A percentile compares a stretch with the other conserved stretches of the same genome.
phyloP scores from a whole-genome alignment of 331 rosid genomes.

The Dryas integrifolia region DNA sequence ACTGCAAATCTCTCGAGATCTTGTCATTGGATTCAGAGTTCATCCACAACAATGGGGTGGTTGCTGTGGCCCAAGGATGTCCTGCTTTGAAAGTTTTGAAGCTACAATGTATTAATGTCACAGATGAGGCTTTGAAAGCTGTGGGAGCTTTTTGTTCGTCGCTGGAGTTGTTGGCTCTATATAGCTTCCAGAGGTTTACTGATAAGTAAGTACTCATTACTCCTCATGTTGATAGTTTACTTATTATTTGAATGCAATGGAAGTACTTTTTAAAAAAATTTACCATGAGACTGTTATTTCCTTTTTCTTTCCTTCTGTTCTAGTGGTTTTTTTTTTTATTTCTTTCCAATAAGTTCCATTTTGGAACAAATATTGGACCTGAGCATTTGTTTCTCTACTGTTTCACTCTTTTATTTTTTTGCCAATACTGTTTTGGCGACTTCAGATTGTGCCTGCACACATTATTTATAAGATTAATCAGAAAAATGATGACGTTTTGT shows the following conservation, averaged over 20 bases:
- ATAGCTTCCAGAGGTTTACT: constrained; percentile 79
- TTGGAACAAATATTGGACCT: neutral
- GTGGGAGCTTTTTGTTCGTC: constrained; percentile 67
- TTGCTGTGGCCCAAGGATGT: constrained; percentile 78
- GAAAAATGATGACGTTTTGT: neutral
- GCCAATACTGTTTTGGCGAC: neutral
- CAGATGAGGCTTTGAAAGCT: constrained; percentile 80
- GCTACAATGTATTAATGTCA: constrained; percentile 77
- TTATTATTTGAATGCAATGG: neutral
- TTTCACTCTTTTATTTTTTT: no score
- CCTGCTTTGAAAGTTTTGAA: constrained; percentile 73
- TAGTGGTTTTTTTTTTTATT: neutral
- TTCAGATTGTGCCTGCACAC: neutral
- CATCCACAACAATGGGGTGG: constrained; percentile 74
- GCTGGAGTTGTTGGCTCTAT: constrained; percentile 69
- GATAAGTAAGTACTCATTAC: constrained; percentile 56
- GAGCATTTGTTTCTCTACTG: no score
- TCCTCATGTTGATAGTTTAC: neutral
- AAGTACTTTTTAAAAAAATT: neutral
- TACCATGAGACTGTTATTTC: neutral
- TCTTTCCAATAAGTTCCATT: neutral
- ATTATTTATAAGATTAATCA: neutral
- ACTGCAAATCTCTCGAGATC: constrained; percentile 66
- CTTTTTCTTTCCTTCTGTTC: neutral
- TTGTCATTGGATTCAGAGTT: constrained; percentile 82